phyloP scores from a whole-genome alignment of 192 early-diverging fungal genomes.

The Coemansia biformis region DNA sequence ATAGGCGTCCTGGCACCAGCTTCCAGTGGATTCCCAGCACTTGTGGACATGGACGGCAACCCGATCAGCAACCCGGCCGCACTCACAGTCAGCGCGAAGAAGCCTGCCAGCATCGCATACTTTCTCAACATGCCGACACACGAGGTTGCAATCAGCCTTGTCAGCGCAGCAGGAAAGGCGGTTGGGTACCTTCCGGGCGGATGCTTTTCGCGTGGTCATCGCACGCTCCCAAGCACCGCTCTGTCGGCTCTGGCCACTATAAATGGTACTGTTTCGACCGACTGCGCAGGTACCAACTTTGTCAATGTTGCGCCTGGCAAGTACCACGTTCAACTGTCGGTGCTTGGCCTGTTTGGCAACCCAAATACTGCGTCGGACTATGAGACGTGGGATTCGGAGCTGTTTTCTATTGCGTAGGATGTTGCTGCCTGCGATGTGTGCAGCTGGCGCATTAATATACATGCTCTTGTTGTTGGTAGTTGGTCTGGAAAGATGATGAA shows the following conservation, averaged over 20 bases:
- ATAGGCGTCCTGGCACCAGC: conserved; percentile 7
- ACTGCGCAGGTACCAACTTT: conserved; percentile 13
- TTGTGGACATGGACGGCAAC: conserved; percentile 6
- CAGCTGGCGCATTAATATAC: too few relatives aligned
- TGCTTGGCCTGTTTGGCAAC: conserved; percentile 33
- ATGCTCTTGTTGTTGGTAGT: too few relatives aligned
- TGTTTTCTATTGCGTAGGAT: conserved; percentile 16
- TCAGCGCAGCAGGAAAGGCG: conserved; percentile 2
- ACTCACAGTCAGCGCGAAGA: conserved; percentile 1
- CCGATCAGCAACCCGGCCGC: background rate
- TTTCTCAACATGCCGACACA: conserved; percentile 23
- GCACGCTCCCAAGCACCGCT: too few relatives aligned
- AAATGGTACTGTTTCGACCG: background rate
- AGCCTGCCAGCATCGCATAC: conserved; percentile 2
- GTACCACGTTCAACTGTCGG: conserved; percentile 26
- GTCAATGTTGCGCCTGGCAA: conserved; percentile 19
- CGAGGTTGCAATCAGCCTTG: conserved; percentile 6
- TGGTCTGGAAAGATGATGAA: too few relatives aligned
- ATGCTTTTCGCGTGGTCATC: too few relatives aligned
- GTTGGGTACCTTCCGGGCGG: conserved; percentile 35
- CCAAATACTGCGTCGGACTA: conserved; percentile 19
- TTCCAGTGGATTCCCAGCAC: conserved; percentile 5
- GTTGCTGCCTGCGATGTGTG: too few relatives aligned
- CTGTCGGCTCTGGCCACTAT: too few relatives aligned
- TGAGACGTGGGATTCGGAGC: conserved; percentile 33